Base-by-base conservation (phyloP, 768 basidiomycete genomes). In the Mycena pura region DNA sequence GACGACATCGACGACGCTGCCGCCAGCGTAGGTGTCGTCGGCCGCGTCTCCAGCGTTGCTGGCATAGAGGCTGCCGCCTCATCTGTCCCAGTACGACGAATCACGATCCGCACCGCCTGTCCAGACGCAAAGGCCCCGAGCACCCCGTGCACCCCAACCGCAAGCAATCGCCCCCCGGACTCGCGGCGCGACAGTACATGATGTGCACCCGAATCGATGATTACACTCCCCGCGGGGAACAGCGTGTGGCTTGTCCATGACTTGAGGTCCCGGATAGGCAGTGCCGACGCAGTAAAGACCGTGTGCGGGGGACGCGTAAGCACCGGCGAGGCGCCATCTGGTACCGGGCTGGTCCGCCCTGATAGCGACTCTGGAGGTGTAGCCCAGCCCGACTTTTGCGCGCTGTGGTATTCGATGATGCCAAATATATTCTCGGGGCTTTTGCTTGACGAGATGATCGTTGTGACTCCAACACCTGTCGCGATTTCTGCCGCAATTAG, bases 401-500 rank as follows among this genome's bases (percentile, higher is more conserved):
- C 70, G 65, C 74, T 76, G 75, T 93, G 86, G 70, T 88, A 93
- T 61, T 93, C 86, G 44, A 99, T 91, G 72, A 97, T 95, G 15
- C 78, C 77, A 66, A 92, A 83, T 58, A 99, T 88, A 68, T 84
- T 85, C 44, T 84, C 79, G 0, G 94, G 92, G 24, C 83, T 79
- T 67, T 88, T 91, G 75, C 93, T 95, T 21, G 92, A 91, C 45
- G 90, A 88, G 69, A 99, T 92, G 41, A 98, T 82, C 0, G 96
- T 97, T 5, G 92, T 88, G 29, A 96, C 95, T 7, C 97, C 97
- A 0, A 96, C 96, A 0, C 89, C 95, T 0, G 93, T 96, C 5
- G 96, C 95, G 28, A 99, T 94, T 70, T 99, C 97, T 0, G 97
- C 96, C 1, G 97, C 97, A 65, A 99, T 97, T 67, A 99, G 86